Evolutionary conservation across 352 stramenopile species (phyloP), one percentile per base, ranked within the genome.

Genomic region (Discostella stelligera): DNA sequence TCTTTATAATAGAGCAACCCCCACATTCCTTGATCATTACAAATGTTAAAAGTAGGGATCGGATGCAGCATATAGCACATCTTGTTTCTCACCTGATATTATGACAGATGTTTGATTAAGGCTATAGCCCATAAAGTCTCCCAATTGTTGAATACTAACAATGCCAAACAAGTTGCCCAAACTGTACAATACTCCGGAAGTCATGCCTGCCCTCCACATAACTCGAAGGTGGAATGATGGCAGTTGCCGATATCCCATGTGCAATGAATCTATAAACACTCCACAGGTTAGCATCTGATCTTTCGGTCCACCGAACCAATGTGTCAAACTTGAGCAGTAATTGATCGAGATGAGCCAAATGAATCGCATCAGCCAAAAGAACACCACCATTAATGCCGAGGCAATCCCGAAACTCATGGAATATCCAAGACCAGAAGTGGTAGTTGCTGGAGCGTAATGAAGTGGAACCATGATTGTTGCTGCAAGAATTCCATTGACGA

Each of bases 1-100:
- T 91, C 85, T 62, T 80, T 81, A 79, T 85, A 91, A 27, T 67
- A 90, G 66, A 90, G 86, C 37, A 91, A 86, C 10, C 85, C 85
- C 80, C 80, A 91, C 25, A 91, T 32, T 25, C 85, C 84, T 79
- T 10, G 14, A 10, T 55, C 48, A 27, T 10, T 32, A 67, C 23
- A 25, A 21, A 20, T 44, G 37, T 44, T 44, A 44, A 44, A 44
- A 10, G 5, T 32, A 13, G 7, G 7, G 37, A 44, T 44, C 13
- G 37, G 11, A 44, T 10, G 2, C 37, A 44, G 37, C 37, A 44
- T 3, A 14, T 44, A 1, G 37, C 37, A 60, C 48, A 23, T 30
- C 11, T 10, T n/a, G 0, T 32, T 16, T 37, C 72, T 70, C 25
- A 80, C 66, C 74, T 18, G 74, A 82, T 50, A 89, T 65, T 14